Percentiles rank a stretch among this genome's conserved stretches.
Evolutionary conservation across 225 moss, liverwort and hornwort genomes (phyloP).

Genomic region (Antitrichia curtipendula): DNA sequence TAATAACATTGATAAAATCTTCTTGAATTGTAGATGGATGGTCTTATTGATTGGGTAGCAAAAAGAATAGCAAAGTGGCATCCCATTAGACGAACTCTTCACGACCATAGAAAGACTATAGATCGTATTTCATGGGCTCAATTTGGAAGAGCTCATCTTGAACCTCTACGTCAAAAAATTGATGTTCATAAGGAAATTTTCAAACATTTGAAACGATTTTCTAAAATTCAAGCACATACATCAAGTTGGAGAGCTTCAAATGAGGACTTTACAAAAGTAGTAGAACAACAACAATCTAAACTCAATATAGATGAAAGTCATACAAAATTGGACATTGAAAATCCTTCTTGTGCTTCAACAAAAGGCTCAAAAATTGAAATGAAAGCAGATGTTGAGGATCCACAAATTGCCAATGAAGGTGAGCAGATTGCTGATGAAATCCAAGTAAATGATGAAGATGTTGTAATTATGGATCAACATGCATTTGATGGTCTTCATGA

Average conservation of each 20-base stretch:
- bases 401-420: not conserved
- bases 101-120: conserved; percentile 20
- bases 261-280: not conserved
- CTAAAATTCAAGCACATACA: conserved; percentile 12
- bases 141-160: not conserved
- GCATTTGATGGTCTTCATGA: conserved; percentile 14
- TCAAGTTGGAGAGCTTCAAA: conserved; percentile 24
- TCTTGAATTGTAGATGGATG: conserved; percentile 8
- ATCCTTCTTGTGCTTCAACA: not conserved
- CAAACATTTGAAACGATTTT: conserved; percentile 11
- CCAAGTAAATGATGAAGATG: not conserved
- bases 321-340: not conserved
- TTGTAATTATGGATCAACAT: not conserved
- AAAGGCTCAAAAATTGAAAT: not conserved
- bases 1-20: not conserved
- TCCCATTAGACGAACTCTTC: not conserved
- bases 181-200: not conserved
- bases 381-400: fast-evolving
- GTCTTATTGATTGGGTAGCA: conserved; percentile 28
- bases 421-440: not conserved
- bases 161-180: not conserved
- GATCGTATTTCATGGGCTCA: conserved; percentile 13
- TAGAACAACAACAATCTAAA: not conserved
- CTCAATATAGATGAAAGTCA: not conserved
- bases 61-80: not conserved